Conservation (phyloP, 2,329 filamentous ascomycete genomes). For the Decorospora gaudefroyi region DNA sequence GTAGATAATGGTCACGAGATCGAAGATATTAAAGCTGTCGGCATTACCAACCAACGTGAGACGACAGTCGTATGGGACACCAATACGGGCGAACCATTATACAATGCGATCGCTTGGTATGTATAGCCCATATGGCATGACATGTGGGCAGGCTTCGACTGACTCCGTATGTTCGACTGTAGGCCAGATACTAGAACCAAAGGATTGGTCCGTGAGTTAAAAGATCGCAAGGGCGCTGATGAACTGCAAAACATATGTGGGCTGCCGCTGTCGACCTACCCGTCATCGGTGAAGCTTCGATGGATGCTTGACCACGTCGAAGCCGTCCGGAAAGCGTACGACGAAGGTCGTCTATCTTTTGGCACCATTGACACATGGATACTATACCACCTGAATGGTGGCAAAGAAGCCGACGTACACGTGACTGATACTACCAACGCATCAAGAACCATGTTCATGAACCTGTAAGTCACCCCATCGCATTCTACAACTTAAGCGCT, state of each 20-base stretch:
- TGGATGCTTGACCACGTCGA: slow-evolving; percentile 78
- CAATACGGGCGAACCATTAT: slow-evolving; percentile 75
- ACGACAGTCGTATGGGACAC: slow-evolving; percentile 85
- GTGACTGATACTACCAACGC: slow-evolving; percentile 89
- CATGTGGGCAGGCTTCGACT: slow-evolving; percentile 1
- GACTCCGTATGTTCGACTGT: slow-evolving; percentile 1
- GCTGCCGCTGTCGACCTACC: slow-evolving; percentile 84
- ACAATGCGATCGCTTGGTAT: slow-evolving; percentile 83
- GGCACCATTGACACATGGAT: slow-evolving; percentile 90
- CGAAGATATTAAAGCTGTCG: slow-evolving; percentile 73
- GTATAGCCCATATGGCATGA: slow-evolving; percentile 2
- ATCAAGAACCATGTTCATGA: slow-evolving; percentile 93
- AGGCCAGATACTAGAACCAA: slow-evolving; percentile 77
- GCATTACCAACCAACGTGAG: slow-evolving; percentile 89
- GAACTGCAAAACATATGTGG: slow-evolving; percentile 73
- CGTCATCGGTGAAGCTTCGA: slow-evolving; percentile 80
- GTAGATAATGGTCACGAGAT: slow-evolving; percentile 68
- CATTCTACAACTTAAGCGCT: slow-evolving; percentile 2
- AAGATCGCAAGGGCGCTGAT: slow-evolving; percentile 68
- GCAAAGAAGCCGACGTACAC: slow-evolving; percentile 67
- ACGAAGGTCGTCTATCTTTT: slow-evolving; percentile 75
- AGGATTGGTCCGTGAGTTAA: slow-evolving; percentile 75
- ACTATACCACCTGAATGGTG: slow-evolving; percentile 80
- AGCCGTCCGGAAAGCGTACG: slow-evolving; percentile 73
- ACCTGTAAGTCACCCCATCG: slow-evolving; percentile 56